These are phyloP conservation scores for Epichloe sp. DNA, from an alignment of 2,329 filamentous ascomycete species.

Conservation along the genomic window DNA sequence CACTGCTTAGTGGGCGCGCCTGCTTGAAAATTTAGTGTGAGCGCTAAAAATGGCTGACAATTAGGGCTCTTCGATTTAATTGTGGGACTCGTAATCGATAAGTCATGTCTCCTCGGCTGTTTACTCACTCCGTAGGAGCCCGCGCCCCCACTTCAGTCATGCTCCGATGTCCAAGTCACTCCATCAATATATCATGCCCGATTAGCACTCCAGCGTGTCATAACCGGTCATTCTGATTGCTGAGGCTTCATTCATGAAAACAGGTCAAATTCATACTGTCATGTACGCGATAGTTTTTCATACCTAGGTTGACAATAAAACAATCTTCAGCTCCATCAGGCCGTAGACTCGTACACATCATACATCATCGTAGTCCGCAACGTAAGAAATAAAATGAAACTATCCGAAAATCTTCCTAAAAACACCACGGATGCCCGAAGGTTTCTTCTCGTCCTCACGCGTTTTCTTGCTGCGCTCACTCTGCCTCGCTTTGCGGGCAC, in stretches of 20 bases:
- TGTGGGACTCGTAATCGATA: conserved; percentile 1
- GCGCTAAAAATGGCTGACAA: conserved; percentile 12
- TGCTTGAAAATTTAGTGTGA: conserved; percentile 16
- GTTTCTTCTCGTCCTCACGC: conserved; percentile 16
- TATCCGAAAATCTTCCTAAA: conserved; percentile 24
- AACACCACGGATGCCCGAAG: conserved; percentile 20
- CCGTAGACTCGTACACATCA: conserved; percentile 5
- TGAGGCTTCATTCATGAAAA: neutral
- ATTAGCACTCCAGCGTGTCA: too few species aligned
- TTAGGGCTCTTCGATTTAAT: conserved; percentile 21
- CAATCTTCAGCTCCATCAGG: conserved; percentile 1
- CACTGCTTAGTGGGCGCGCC: neutral
- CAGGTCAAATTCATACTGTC: neutral
- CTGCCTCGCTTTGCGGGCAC: conserved; percentile 21
- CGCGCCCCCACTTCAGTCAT: too few species aligned
- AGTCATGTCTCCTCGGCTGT: neutral
- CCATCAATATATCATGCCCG: too few species aligned
- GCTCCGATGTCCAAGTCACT: too few species aligned
- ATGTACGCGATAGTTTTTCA: neutral
- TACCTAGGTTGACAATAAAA: conserved; percentile 6
- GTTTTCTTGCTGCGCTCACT: conserved; percentile 22
- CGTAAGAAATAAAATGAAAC: neutral
- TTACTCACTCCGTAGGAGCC: too few species aligned
- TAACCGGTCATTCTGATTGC: neutral
- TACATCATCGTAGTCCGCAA: conserved; percentile 5